Base-by-base conservation (phyloP, 805 yeast genomes). In the Kodamaea neixiangensis region DNA sequence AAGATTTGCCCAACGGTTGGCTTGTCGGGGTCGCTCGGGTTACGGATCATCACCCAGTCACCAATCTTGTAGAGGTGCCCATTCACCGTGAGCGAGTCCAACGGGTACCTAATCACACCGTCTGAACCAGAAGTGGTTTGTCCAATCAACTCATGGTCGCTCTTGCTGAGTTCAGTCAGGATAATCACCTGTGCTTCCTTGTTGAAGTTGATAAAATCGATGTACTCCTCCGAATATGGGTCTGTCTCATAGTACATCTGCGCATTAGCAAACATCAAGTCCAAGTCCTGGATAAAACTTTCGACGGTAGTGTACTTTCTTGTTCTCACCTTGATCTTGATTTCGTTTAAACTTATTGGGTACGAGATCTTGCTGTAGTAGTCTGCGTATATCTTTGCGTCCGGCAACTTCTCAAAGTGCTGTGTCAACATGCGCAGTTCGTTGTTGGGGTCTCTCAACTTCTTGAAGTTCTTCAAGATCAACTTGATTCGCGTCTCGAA, bases 1-100 rank as follows among this genome's bases (percentile, higher is more conserved):
- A 93, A 94, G 22, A 94, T 81, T 69, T 94, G 99, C 13, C 96
- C 97, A 33, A 91, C 89, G 17, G 92, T 92, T 13, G 99, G 98
- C 66, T 89, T 88, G 22, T 85, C 78, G 2, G 87, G 83, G 68
- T 93, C 97, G 67, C 91, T 92, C 15, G 91, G 90, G 64, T 94
- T 94, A 57, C 81, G 80, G 50, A 94, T 77, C 55, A 92, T 80
- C 13, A 93, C 89, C 98, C 98, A 94, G 67, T 92, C 97, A 55
- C 99, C 99, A 43, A 94, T 90, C 55, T 80, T 80, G 71, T 87
- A 94, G 4, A 76, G 74, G 57, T 82, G 84, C 2, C 91, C 94
- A 57, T 85, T 79, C 38, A 85, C 80, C 47, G 82, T 85, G 38
- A 89, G 79, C 47, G 81, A 80, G 64, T 92, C 96, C 51, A 90